Percentiles rank a stretch among this genome's conserved stretches.
These are phyloP conservation scores for Saraca asoca DNA, from an alignment of 331 rosid genomes.

Conservation along the genomic window DNA sequence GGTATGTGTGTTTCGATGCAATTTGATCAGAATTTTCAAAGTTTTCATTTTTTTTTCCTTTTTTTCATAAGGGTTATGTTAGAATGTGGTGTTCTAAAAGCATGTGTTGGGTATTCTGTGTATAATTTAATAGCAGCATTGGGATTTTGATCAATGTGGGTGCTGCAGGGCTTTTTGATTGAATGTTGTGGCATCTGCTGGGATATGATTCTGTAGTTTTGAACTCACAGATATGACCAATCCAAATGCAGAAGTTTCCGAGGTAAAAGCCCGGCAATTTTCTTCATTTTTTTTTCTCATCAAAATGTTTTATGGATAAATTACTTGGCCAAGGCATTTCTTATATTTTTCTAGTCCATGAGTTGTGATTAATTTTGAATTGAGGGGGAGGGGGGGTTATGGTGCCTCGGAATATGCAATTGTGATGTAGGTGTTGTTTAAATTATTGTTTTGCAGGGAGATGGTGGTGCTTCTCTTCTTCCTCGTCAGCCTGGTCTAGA, in stretches of 20 bases:
- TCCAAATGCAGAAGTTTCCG: slow-evolving; percentile 59
- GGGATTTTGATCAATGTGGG: slow-evolving; percentile 36
- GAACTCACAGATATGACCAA: slow-evolving; percentile 67
- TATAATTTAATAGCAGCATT: slow-evolving; percentile 31
- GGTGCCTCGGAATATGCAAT: slow-evolving; percentile 7
- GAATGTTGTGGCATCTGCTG: slow-evolving; percentile 37
- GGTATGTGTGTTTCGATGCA: slow-evolving; percentile 34
- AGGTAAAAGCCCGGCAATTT: slow-evolving; percentile 41
- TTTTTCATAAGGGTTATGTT: not conserved
- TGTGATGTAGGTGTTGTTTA: not conserved
- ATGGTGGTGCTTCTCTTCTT: slow-evolving; percentile 47
- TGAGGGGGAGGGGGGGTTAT: slow-evolving; percentile 1
- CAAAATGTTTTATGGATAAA: no score
- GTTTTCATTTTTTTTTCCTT: not conserved
- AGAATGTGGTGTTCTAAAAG: not conserved
- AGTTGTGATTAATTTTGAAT: not conserved
- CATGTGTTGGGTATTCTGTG: no score
- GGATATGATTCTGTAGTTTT: slow-evolving; percentile 51
- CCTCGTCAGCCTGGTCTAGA: slow-evolving; percentile 55
- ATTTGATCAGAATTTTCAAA: not conserved
- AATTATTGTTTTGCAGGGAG: slow-evolving; percentile 55
- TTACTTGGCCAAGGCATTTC: not conserved
- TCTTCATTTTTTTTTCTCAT: not conserved
- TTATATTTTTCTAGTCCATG: not conserved
- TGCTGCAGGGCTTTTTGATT: slow-evolving; percentile 39